These are phyloP conservation scores for Insectozyma bohioensis DNA, from an alignment of 1,139 yeast species.

Conservation along the genomic window DNA sequence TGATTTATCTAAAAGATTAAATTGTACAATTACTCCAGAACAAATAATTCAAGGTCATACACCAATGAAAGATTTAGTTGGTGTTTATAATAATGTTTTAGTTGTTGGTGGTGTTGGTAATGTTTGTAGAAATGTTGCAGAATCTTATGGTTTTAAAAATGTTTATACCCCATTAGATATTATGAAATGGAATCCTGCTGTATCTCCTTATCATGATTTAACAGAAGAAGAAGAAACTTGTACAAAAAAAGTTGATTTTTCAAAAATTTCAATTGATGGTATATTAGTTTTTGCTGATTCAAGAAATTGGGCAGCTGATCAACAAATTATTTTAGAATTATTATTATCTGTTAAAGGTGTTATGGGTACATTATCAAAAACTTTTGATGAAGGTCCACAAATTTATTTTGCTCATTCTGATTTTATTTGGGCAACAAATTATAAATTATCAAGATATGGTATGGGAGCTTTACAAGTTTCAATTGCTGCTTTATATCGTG, in stretches of 20 bases:
- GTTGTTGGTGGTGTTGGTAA: slow-evolving; percentile 87
- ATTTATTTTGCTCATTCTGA: slow-evolving; percentile 87
- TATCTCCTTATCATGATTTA: slow-evolving; percentile 74
- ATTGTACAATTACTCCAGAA: slow-evolving; percentile 61
- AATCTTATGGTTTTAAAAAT: slow-evolving; percentile 71
- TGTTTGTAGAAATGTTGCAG: slow-evolving; percentile 77
- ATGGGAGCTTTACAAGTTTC: slow-evolving; percentile 90
- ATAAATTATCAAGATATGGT: slow-evolving; percentile 76
- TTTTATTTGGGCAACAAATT: slow-evolving; percentile 86
- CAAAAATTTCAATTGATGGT: slow-evolving; percentile 63
- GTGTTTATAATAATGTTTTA: slow-evolving; percentile 63
- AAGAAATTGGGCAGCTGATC: slow-evolving; percentile 89
- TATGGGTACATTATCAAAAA: slow-evolving; percentile 75
- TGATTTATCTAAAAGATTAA: slow-evolving; percentile 62
- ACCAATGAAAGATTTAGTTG: slow-evolving; percentile 78
- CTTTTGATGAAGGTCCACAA: slow-evolving; percentile 74
- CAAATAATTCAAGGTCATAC: slow-evolving; percentile 90
- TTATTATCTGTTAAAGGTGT: slow-evolving; percentile 72
- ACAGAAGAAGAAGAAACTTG: slow-evolving; percentile 65
- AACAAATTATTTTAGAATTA: slow-evolving; percentile 78
- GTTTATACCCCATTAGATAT: slow-evolving; percentile 79
- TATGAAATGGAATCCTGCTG: slow-evolving; percentile 84
- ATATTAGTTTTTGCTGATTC: slow-evolving; percentile 80
- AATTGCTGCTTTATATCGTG: slow-evolving; percentile 76
- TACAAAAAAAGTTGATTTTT: slow-evolving; percentile 63